Percentiles rank a stretch among this genome's conserved stretches.
These are phyloP conservation scores for Chaetoceros muelleri DNA, from an alignment of 108 stramenopile species.

Conservation along the genomic window DNA sequence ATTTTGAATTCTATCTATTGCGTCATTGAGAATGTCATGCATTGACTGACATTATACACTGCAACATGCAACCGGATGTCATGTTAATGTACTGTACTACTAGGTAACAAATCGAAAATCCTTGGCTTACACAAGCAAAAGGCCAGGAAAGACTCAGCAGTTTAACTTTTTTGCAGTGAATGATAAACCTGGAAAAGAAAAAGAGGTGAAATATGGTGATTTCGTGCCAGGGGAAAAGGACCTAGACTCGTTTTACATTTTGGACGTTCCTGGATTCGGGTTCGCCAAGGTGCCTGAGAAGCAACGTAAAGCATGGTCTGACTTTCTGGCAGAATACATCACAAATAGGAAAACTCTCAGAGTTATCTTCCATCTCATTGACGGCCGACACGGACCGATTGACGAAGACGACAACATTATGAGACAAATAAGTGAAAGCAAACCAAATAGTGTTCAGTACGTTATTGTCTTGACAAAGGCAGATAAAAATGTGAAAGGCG, in stretches of 20 bases:
- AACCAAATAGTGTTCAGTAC: slow-evolving; percentile 44
- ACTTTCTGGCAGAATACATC: slow-evolving; percentile 75
- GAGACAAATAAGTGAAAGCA: slow-evolving; percentile 50
- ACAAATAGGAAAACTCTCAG: slow-evolving; percentile 43
- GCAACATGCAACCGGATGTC: not conserved
- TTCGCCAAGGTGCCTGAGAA: slow-evolving; percentile 87
- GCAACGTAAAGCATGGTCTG: slow-evolving; percentile 67
- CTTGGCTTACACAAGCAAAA: slow-evolving; percentile 86
- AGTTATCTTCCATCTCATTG: slow-evolving; percentile 88
- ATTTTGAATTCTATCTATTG: not conserved
- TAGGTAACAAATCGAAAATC: slow-evolving; percentile 83
- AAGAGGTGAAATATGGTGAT: slow-evolving; percentile 80
- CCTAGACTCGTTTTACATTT: slow-evolving; percentile 78
- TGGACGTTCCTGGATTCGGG: slow-evolving; percentile 93
- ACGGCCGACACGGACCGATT: slow-evolving; percentile 85
- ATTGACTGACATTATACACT: not conserved
- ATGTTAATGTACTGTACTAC: slow-evolving; percentile 5
- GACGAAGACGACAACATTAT: slow-evolving; percentile 86
- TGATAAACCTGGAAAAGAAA: slow-evolving; percentile 70
- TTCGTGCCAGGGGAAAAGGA: slow-evolving; percentile 60
- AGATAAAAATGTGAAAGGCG: slow-evolving; percentile 83
- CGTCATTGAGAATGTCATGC: not conserved
- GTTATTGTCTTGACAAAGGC: slow-evolving; percentile 90
- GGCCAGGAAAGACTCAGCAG: slow-evolving; percentile 93
- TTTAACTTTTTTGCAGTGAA: slow-evolving; percentile 95